These are phyloP conservation scores for Pseudogymnoascus sp. DNA, from an alignment of 2,329 filamentous ascomycete genomes.

Conservation along the genomic window DNA sequence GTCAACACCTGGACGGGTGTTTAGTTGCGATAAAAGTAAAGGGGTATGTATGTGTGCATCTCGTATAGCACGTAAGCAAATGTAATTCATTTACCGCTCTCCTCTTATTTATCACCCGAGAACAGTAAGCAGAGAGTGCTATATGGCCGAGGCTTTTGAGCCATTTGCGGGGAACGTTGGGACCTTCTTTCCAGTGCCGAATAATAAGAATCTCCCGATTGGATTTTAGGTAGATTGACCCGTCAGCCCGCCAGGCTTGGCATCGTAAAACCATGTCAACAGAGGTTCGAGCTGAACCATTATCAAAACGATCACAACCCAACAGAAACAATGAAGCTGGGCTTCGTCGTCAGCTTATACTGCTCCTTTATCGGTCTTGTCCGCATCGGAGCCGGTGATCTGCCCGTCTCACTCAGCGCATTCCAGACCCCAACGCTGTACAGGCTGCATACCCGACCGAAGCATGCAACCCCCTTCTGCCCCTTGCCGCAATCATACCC, in stretches of 20 bases:
- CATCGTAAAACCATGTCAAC: neutral
- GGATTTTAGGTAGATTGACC: neutral
- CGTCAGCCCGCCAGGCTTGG: neutral
- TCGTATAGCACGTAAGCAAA: neutral
- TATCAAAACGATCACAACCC: neutral
- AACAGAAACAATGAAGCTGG: neutral
- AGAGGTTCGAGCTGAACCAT: neutral
- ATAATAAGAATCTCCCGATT: neutral
- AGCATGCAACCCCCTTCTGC: neutral
- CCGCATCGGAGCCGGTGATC: neutral
- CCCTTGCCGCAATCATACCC: neutral
- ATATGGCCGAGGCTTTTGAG: neutral
- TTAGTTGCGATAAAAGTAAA: neutral
- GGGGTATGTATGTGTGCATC: neutral
- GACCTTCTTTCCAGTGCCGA: constrained; percentile 4
- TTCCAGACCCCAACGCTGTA: neutral
- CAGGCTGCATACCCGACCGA: neutral
- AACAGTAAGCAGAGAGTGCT: neutral
- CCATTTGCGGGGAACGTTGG: neutral
- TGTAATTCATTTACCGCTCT: neutral
- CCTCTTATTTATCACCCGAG: neutral
- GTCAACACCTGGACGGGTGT: neutral
- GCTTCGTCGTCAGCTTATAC: constrained; percentile 1
- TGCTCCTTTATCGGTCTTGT: neutral
- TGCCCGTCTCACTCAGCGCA: constrained; percentile 4